Base-by-base conservation (phyloP, 108 stramenopile genomes). In the Cyclotella sp. region DNA sequence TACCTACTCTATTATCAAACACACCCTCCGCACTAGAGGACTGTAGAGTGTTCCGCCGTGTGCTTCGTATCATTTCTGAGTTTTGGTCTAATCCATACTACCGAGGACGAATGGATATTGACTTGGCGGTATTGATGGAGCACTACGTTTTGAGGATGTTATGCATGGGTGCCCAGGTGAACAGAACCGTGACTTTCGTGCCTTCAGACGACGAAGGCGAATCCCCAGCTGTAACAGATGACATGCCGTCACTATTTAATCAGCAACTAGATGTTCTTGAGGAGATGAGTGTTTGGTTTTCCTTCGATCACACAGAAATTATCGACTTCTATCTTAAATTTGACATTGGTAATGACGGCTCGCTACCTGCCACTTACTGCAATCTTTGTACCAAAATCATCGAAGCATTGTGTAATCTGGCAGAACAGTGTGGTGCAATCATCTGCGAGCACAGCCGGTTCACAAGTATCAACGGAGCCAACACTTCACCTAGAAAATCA, bases 241-340 rank as follows among this genome's bases (percentile, higher is more conserved):
- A 67, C 72, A 55, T 90, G 76, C 80, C 68, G 5, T 74, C 86
- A 27, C 68, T 93, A 5, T 68, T 90, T 39, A 64, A 78, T 12
- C 96, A 97, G 47, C 95, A 96, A 72, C 61, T 94, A 19, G 89
- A 89, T 51, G 79, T 92, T 34, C 76, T 97, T 51, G 80, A 63
- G 19, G 85, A 93, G 57, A 46, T 97, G 34, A 83, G 89, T 66
- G 61, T 66, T 28, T 96, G 95, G 97, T 95, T 97, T 66, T 70
- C 77, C 11, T 79, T 66, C 27, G 81, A 89, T 61, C 79, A 91
- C 4, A 88, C 78, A 63, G 76, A 84, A 53, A 62, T 87, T 21
- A 77, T 94, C 27, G 92, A 93, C 61, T 63, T 96, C n/a, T 92
- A 84, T 69, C 51, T 95, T 30, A 97, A 95, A 59, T 97, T 95